Evolutionary conservation across 495 filamentous ascomycete genomes (phyloP).

Genomic region (Aspergillus homomorphus): DNA sequence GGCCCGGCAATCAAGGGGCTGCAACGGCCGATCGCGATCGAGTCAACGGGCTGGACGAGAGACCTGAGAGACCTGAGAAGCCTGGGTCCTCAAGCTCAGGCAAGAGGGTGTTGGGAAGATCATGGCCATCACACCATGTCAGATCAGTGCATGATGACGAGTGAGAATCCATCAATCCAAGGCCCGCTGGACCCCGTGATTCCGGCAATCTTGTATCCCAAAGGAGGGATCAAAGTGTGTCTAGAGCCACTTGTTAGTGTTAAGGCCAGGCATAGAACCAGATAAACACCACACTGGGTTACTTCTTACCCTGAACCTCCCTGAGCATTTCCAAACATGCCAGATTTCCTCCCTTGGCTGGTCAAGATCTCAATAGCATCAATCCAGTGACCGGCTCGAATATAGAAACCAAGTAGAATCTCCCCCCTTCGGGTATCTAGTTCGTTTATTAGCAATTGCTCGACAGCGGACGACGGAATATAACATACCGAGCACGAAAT

Average conservation of each 20-base stretch:
- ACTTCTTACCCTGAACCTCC: slow-evolving; percentile 79
- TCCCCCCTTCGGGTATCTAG: slow-evolving; percentile 79
- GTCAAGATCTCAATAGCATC: slow-evolving; percentile 91
- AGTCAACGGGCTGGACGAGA: not conserved
- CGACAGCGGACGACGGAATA: slow-evolving; percentile 3
- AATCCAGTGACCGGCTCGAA: slow-evolving; percentile 80
- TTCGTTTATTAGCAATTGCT: slow-evolving; percentile 17
- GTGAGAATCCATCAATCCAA: slow-evolving; percentile 86
- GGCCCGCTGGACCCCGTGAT: slow-evolving; percentile 75
- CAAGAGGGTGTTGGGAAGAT: not conserved
- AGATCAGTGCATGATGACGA: slow-evolving; percentile 71
- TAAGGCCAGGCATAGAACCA: not conserved
- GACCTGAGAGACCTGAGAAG: no score
- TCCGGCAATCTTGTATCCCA: slow-evolving; percentile 85
- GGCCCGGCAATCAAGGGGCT: not conserved
- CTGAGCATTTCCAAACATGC: slow-evolving; percentile 74
- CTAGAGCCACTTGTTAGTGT: slow-evolving; percentile 43
- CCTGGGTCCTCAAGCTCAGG: not conserved
- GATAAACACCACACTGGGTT: slow-evolving; percentile 3
- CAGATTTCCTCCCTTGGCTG: slow-evolving; percentile 78
- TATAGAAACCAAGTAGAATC: slow-evolving; percentile 79
- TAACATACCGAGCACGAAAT: slow-evolving; percentile 69
- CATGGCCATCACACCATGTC: not conserved
- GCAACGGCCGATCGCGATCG: not conserved
- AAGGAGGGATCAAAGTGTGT: slow-evolving; percentile 83